These are phyloP conservation scores for Aspergillus heteromorphus DNA, from an alignment of 495 filamentous ascomycete species.

Conservation along the genomic window DNA sequence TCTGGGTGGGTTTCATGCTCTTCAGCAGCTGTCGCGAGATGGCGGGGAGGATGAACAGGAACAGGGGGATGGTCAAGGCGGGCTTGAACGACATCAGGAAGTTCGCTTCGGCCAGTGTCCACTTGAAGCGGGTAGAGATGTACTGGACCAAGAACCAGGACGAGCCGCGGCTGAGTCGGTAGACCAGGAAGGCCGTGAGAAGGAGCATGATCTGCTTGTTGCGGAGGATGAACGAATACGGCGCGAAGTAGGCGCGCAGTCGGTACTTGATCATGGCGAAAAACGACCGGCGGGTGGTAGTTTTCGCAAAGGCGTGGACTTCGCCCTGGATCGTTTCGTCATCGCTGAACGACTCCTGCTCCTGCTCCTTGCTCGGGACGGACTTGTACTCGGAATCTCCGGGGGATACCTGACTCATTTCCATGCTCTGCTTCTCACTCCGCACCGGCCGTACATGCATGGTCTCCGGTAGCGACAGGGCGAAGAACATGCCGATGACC, in stretches of 20 bases:
- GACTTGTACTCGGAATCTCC: slow-evolving; percentile 12
- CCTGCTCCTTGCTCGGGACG: slow-evolving; percentile 13
- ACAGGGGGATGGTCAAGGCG: slow-evolving; percentile 45
- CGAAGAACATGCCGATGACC: slow-evolving; percentile 33
- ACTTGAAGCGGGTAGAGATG: slow-evolving; percentile 51
- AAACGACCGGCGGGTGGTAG: slow-evolving; percentile 8
- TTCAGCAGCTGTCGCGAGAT: slow-evolving; percentile 31
- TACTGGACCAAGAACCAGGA: slow-evolving; percentile 52
- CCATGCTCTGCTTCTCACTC: slow-evolving; percentile 10
- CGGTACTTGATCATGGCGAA: slow-evolving; percentile 14
- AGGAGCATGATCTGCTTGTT: slow-evolving; percentile 42
- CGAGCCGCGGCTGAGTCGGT: slow-evolving; percentile 46
- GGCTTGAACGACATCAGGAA: slow-evolving; percentile 48
- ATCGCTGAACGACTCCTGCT: slow-evolving; percentile 1
- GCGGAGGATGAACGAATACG: slow-evolving; percentile 41
- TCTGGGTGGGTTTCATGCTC: slow-evolving; percentile 36
- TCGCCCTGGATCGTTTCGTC: slow-evolving; percentile 19
- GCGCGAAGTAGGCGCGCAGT: slow-evolving; percentile 24
- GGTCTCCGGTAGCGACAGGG: slow-evolving; percentile 50
- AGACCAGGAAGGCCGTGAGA: slow-evolving; percentile 47
- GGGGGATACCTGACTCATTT: slow-evolving; percentile 27
- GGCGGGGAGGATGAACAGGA: slow-evolving; percentile 44
- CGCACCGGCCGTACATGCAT: slow-evolving; percentile 29
- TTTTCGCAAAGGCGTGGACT: slow-evolving; percentile 1
- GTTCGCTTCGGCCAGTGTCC: slow-evolving; percentile 50